These are phyloP conservation scores for Forsythia viridissima DNA, from an alignment of 257 asterid species.

Conservation along the genomic window DNA sequence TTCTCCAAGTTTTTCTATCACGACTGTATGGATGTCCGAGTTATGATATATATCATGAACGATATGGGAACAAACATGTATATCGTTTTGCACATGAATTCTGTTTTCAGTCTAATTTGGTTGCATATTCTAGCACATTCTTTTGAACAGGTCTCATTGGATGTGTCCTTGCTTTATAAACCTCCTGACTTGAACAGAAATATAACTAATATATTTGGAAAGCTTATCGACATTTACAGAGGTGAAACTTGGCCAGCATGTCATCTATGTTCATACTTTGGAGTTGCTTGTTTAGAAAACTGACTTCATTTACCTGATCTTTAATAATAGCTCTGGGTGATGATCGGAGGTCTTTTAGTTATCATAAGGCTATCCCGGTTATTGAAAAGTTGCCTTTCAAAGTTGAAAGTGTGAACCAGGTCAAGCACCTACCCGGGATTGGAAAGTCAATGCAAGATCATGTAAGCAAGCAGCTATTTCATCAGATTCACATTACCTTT, in stretches of 20 bases:
- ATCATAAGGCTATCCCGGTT: conserved; percentile 83
- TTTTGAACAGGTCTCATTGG: conserved; percentile 55
- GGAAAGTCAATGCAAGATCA: conserved; percentile 95
- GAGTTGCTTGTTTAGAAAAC: conserved; percentile 20
- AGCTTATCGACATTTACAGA: conserved; percentile 87
- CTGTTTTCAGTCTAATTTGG: not conserved
- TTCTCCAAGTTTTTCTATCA: conserved; percentile 12
- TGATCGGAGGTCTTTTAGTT: conserved; percentile 93
- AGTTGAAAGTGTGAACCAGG: conserved; percentile 85
- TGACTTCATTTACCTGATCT: conserved; percentile 19
- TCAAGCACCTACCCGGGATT: conserved; percentile 73
- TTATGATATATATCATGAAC: too few relatives aligned
- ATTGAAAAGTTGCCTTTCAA: conserved; percentile 90
- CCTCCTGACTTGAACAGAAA: conserved; percentile 93
- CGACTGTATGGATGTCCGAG: not conserved
- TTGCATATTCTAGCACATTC: conserved; percentile 7
- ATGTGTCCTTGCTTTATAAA: conserved; percentile 57
- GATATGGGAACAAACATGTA: not conserved
- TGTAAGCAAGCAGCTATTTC: conserved; percentile 46
- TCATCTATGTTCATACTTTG: conserved; percentile 17
- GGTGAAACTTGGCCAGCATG: conserved; percentile 42
- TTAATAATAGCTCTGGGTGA: conserved; percentile 81
- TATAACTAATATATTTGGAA: conserved; percentile 79
- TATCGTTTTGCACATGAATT: not conserved
- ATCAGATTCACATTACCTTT: conserved; percentile 11